These are phyloP conservation scores for Sugiyamaella xylanicola DNA, from an alignment of 1,139 yeast species.

Conservation along the genomic window DNA sequence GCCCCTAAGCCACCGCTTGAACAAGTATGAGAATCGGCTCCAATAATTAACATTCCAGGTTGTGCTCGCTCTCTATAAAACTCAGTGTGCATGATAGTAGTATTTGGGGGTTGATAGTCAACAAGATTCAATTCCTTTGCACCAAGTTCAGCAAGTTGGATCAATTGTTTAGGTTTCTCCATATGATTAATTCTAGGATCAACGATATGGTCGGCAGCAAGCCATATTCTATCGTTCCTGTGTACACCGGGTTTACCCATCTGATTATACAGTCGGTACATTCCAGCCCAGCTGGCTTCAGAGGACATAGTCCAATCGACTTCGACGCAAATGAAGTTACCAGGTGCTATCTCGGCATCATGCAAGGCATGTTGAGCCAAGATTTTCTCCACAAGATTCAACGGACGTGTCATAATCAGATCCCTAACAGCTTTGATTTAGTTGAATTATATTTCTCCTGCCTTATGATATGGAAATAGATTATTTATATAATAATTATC, in stretches of 20 bases:
- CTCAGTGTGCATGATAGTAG: slow-evolving; percentile 26
- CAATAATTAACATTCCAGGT: slow-evolving; percentile 24
- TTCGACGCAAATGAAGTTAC: slow-evolving; percentile 23
- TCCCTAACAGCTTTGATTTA: no score
- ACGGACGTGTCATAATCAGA: slow-evolving; percentile 19
- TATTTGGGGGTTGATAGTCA: slow-evolving; percentile 25
- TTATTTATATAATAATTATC: no score
- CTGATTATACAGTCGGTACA: slow-evolving; percentile 20
- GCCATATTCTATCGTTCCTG: slow-evolving; percentile 24
- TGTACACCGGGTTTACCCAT: slow-evolving; percentile 24
- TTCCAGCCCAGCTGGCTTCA: slow-evolving; percentile 25
- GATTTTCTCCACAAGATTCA: slow-evolving; percentile 23
- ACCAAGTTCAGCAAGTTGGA: slow-evolving; percentile 21
- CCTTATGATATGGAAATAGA: no score
- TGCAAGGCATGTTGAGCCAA: slow-evolving; percentile 22
- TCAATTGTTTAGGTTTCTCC: slow-evolving; percentile 22
- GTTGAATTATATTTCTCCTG: no score
- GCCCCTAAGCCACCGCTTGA: slow-evolving; percentile 25
- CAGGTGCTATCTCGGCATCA: slow-evolving; percentile 23
- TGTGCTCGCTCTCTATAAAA: slow-evolving; percentile 25
- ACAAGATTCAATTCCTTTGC: slow-evolving; percentile 23
- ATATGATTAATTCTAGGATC: slow-evolving; percentile 25
- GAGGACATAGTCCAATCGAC: slow-evolving; percentile 28
- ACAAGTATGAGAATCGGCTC: slow-evolving; percentile 27
- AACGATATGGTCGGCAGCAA: slow-evolving; percentile 27